Conservation (phyloP, 2,329 filamentous ascomycete genomes). For the Fusarium protoensiforme region DNA sequence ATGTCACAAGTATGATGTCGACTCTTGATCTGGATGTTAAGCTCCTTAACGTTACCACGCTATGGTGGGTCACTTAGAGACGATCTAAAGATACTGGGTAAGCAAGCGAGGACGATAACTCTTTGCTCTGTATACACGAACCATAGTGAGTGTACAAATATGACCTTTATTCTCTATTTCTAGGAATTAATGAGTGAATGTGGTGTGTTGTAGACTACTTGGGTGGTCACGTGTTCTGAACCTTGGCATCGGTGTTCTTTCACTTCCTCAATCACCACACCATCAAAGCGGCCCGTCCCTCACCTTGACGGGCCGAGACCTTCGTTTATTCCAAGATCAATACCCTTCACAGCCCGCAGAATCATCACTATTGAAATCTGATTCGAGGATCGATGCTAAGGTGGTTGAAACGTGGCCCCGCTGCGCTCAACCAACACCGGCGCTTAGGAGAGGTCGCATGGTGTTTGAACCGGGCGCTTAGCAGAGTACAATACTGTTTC, state of each 20-base stretch:
- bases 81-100: background rate
- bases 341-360: background rate
- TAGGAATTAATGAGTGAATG: background rate
- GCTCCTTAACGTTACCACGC: background rate
- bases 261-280: background rate
- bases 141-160: background rate
- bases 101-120: background rate
- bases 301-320: background rate
- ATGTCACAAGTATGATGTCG: background rate
- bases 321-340: constrained; percentile 12
- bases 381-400: background rate
- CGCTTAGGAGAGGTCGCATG: background rate
- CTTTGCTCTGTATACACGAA: background rate
- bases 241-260: background rate
- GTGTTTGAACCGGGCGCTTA: constrained; percentile 14
- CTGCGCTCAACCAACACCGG: background rate
- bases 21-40: background rate
- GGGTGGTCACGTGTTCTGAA: background rate
- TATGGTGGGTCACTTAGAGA: background rate
- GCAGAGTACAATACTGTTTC: background rate
- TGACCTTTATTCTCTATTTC: background rate
- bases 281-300: background rate
- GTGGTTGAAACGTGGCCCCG: background rate
- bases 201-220: background rate
- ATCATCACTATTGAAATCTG: background rate